A percentile compares a stretch with the other conserved stretches of the same genome.
These are phyloP conservation scores for Cyphellophora europaea DNA, from an alignment of 2,329 filamentous ascomycete species.

Conservation along the genomic window DNA sequence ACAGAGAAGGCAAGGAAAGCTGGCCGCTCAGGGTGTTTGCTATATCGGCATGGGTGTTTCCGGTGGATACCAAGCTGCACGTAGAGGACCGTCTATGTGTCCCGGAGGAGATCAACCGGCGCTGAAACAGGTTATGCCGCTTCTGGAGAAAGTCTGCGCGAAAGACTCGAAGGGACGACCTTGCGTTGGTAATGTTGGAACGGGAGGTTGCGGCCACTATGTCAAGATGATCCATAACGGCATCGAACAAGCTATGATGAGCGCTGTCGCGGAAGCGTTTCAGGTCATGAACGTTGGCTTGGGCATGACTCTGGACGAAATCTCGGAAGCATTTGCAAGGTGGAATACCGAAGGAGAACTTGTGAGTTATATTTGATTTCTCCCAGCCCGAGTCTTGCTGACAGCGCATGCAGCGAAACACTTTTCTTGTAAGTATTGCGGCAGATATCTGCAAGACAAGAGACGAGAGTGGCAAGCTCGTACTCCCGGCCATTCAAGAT, in stretches of 20 bases:
- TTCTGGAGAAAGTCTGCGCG: slow-evolving; percentile 52
- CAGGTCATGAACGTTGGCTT: slow-evolving; percentile 51
- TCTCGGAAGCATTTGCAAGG: slow-evolving; percentile 48
- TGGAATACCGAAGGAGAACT: slow-evolving; percentile 55
- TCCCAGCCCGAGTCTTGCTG: too few species aligned
- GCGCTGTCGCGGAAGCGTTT: slow-evolving; percentile 55
- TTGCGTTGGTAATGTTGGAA: slow-evolving; percentile 53
- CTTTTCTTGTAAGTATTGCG: slow-evolving; percentile 55
- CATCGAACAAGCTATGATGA: slow-evolving; percentile 65
- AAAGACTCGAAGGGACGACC: slow-evolving; percentile 48
- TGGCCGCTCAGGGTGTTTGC: slow-evolving; percentile 47
- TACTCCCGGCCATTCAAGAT: slow-evolving; percentile 53
- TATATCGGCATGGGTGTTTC: slow-evolving; percentile 62
- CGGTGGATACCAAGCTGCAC: slow-evolving; percentile 59
- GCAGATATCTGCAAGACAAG: slow-evolving; percentile 46
- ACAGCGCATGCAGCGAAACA: too few species aligned
- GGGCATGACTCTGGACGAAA: slow-evolving; percentile 50
- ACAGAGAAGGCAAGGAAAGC: slow-evolving; percentile 51
- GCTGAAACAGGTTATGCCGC: slow-evolving; percentile 50
- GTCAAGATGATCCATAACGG: slow-evolving; percentile 71
- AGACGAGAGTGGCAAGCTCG: slow-evolving; percentile 38
- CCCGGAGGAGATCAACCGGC: slow-evolving; percentile 52
- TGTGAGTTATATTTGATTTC: too few species aligned
- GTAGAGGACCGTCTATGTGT: slow-evolving; percentile 58
- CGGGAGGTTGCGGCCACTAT: slow-evolving; percentile 58